Base-by-base conservation (phyloP, 306 rosid species). In the Comarum palustre region DNA sequence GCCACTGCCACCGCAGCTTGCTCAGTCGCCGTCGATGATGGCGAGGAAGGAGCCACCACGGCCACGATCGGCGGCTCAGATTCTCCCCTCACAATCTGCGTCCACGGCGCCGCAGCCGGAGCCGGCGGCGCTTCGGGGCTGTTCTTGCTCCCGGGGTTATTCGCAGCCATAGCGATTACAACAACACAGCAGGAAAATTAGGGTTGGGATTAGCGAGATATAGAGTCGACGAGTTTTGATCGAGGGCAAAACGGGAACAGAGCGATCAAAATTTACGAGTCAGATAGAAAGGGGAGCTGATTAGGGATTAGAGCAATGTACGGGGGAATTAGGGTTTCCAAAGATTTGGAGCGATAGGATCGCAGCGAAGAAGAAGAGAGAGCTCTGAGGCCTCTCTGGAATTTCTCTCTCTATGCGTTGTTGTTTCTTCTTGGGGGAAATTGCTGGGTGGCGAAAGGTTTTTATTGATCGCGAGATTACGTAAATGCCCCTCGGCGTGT, bases 331-430 rank as follows among this genome's bases (percentile, higher is more conserved):
- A 74, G 75, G 89, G 75, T 73, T 86, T 89, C 87, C 88, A 87
- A 87, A 86, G 81, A 38, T 70, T 82, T 31, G 29, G 73, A 47
- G 82, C 91, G 92, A 91, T 87, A 91, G 46, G 82, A 89, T 84
- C 91, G 86, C 86, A 69, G 58, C 45, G 17, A 42, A 24, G 12
- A 13, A 17, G 19, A 39, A 17, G 24, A 32, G 19, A 43, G 61
- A 32, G 69, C 2, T 57, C 34, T 19, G 69, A 36, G 77, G 87
- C 68, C 76, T 68, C 81, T 59, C 73, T 77, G 77, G 74, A 76
- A 27, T 19, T 67, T 31, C 78, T 63, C 20, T 29, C 48, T 17
- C 71, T 57, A n/a, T 39, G 36, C 38, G 55, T 50, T 36, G 4
- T 73, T 19, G 27, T 61, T 78, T 39, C 74, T 75, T 72, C 45